phyloP scores from a whole-genome alignment of 2,329 filamentous ascomycete genomes.

The Colletotrichum karsti region DNA sequence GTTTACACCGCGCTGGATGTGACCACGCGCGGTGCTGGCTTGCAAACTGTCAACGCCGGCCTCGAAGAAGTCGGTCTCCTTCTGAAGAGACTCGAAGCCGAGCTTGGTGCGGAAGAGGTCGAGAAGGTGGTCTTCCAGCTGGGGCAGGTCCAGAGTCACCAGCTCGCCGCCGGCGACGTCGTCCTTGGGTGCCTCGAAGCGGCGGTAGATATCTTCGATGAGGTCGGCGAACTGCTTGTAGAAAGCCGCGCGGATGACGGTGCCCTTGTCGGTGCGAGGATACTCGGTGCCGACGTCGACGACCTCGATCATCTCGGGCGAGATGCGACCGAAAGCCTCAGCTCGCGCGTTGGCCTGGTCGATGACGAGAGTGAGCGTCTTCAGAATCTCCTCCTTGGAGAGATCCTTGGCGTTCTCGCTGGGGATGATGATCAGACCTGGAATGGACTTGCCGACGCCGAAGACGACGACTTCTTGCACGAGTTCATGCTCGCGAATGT shows the following conservation, averaged over 20 bases:
- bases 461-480: conserved; percentile 67
- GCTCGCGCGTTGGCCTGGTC: conserved; percentile 57
- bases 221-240: conserved; percentile 51
- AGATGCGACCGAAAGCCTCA: conserved; percentile 62
- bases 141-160: conserved; percentile 15
- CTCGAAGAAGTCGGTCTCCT: conserved; percentile 49
- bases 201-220: conserved; percentile 46
- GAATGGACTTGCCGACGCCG: conserved; percentile 59
- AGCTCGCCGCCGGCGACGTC: conserved; percentile 5
- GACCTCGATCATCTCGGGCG: conserved; percentile 60
- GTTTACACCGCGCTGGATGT: conserved; percentile 48
- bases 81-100: conserved; percentile 38
- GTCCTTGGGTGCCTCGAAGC: conserved; percentile 25
- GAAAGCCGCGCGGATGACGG: conserved; percentile 53
- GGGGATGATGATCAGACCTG: conserved; percentile 63
- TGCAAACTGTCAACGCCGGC: conserved; percentile 55
- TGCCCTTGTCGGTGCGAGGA: conserved; percentile 59
- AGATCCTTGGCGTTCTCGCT: conserved; percentile 51
- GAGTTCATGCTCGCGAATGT: conserved; percentile 58
- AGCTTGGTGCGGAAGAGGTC: conserved; percentile 35
- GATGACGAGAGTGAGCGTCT: conserved; percentile 57
- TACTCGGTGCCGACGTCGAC: conserved; percentile 54
- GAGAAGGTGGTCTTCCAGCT: conserved; percentile 37
- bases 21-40: conserved; percentile 51
- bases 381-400: conserved; percentile 53